Percentiles rank a stretch among this genome's conserved stretches.
Evolutionary conservation across 1,139 yeast species (phyloP).

Genomic region (Ogataea hybrid): DNA sequence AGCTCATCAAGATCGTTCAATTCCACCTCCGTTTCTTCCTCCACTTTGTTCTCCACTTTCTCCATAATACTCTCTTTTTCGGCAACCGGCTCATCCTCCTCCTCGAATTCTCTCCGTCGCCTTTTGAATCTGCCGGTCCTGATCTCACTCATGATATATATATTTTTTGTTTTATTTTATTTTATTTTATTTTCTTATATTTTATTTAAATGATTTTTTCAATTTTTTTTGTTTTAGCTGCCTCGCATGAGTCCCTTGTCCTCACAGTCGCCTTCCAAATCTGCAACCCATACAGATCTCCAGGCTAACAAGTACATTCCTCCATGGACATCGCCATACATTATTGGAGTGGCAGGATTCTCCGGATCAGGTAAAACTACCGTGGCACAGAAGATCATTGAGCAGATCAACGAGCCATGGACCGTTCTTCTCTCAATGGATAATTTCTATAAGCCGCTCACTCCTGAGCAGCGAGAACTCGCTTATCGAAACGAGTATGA

Average conservation of each 20-base stretch:
- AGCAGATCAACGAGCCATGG: constrained; percentile 89
- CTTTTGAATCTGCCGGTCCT: constrained; percentile 7
- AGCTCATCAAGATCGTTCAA: constrained; percentile 2
- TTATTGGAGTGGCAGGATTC: constrained; percentile 92
- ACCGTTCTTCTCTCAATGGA: constrained; percentile 89
- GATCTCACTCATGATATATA: constrained; percentile 4
- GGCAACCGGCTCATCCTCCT: constrained; percentile 3
- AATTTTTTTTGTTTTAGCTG: neutral
- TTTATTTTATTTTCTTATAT: neutral
- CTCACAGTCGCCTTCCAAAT: neutral
- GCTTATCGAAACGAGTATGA: constrained; percentile 75
- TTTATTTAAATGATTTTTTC: neutral
- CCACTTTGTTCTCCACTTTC: neutral
- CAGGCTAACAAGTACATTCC: constrained; percentile 54
- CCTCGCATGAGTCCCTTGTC: constrained; percentile 2
- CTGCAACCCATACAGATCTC: constrained; percentile 12
- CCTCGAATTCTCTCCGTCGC: constrained; percentile 6
- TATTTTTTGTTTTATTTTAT: neutral
- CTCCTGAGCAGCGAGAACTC: constrained; percentile 50
- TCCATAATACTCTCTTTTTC: neutral
- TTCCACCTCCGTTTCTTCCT: constrained; percentile 1
- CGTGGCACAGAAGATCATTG: constrained; percentile 79
- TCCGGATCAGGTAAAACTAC: constrained; percentile 97
- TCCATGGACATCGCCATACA: constrained; percentile 95
- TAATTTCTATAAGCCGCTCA: constrained; percentile 80